Base-by-base conservation (phyloP, 768 basidiomycete species). In the Rubroboletus satanas region DNA sequence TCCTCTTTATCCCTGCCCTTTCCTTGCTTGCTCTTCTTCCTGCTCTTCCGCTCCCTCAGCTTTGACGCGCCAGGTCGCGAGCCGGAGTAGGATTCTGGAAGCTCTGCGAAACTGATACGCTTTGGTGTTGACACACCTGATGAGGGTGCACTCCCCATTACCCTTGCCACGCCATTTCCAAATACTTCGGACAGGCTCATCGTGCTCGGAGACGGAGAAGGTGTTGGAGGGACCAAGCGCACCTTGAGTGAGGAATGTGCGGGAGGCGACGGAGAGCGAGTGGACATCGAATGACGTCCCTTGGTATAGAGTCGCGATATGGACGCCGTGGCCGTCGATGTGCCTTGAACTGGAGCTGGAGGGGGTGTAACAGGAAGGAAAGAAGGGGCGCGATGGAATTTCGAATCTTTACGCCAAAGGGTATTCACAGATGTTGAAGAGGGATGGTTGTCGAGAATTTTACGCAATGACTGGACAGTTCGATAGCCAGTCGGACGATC, bases 291-390 rank as follows among this genome's bases (percentile, higher is more conserved):
- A 62, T 80, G 79, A 10, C 73, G 72, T 9, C 70, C 77, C 57
- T 83, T 85, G 1, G 87, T 88, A 61, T 85, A 87, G 14, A 91
- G 78, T n/a, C 85, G 78, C 23, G 88, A 89, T 45, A 92, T 77
- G 29, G 84, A 87, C 1, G 89, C 90, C 2, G 90, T 92, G 1
- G 90, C 85, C 5, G 75, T 87, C 4, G 86, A 88, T 5, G 86
- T 85, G n/a, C 80, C 77, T 7, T 85, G 74, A 2, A 69, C 65
- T 10, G 82, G 81, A 10, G 77, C 74, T 2, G 87, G 84, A 3
- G 81, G 78, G 4, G 71, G 71, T 44, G 66, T 78, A 54, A 68
- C 63, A 29, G 51, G 81, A 73, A 35, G 76, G 75, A 64, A 65
- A 38, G 56, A 43, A 35, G 62, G 66, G 18, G 63, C 26, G 32